Evolutionary conservation across 2,329 filamentous ascomycete species (phyloP), one percentile per base, ranked within the genome.

Genomic region (Cercospora sesami): DNA sequence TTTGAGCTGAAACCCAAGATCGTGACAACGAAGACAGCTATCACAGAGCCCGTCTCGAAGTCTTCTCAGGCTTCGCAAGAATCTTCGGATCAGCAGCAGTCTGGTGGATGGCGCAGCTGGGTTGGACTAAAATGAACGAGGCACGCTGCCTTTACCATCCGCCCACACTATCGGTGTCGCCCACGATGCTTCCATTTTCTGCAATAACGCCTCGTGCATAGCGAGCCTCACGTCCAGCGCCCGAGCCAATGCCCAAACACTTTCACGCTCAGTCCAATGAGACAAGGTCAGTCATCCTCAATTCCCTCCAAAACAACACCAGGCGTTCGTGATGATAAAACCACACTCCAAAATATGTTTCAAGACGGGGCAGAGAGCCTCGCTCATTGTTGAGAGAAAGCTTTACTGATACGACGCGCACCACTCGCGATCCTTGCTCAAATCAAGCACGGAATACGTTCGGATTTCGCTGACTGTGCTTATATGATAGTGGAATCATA

Each of bases 1-100:
- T 78, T 83, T 64, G 82, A 84, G 73, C 69, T 85, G 75, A 82
- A 79, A 75, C 80, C 81, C 0, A 71, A 69, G 51, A 39, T 39
- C 12, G 57, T 66, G 21, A 31, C 45, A 30, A 5, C n/a, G 14
- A 33, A 55, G 58, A 36, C n/a, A 16, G 28, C 26, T 5, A 36
- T 30, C 18, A n/a, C 51, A 31, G 28, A 21, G 23, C 21, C 31
- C 26, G 21, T 31, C 8, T 23, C 62, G 31, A 6, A 21, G 8
- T 45, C 60, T 12, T 7, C 60, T n/a, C 6, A 42, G 12, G 16
- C 12, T 28, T n/a, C 42, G 12, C n/a, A 42, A 0, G 58, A 60
- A 16, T 12, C 48, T 14, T 26, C 62, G 23, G 31, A 42, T 26
- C 12, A 31, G 42, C 62, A 64, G 51, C 62, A 33, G 21, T 64